A percentile compares a stretch with the other conserved stretches of the same genome.
phyloP scores from a whole-genome alignment of 2,329 filamentous ascomycete species.

The Neoscytalidium dimidiatum region DNA sequence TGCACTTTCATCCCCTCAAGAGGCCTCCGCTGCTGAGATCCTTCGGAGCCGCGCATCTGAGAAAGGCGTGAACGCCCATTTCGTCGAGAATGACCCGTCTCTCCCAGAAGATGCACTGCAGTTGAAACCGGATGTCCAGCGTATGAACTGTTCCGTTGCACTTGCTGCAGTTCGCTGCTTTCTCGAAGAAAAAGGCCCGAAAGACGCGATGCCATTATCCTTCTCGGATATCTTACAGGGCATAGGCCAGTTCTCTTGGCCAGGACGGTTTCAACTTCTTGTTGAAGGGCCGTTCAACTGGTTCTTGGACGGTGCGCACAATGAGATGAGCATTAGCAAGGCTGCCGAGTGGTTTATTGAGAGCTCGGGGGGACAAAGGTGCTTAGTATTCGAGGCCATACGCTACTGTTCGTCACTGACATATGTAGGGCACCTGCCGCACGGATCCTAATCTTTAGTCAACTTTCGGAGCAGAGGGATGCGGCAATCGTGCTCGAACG shows the following conservation, averaged over 20 bases:
- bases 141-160: slow-evolving; percentile 23
- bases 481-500: not conserved
- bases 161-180: slow-evolving; percentile 18
- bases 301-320: slow-evolving; percentile 26
- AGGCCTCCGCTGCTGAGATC: slow-evolving; percentile 16
- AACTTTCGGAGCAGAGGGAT: not conserved
- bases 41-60: slow-evolving; percentile 22
- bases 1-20: slow-evolving; percentile 20
- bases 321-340: slow-evolving; percentile 22
- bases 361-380: not conserved
- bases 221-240: not conserved
- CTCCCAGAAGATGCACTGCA: not conserved
- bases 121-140: slow-evolving; percentile 22
- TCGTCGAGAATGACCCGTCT: not conserved
- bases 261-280: slow-evolving; percentile 23
- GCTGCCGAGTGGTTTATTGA: slow-evolving; percentile 23
- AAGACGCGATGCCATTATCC: not conserved
- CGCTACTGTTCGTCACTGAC: not conserved
- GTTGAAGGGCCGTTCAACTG: slow-evolving; percentile 9
- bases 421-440: not conserved
- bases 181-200: not conserved
- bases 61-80: slow-evolving; percentile 14
- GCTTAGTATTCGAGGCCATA: not conserved
- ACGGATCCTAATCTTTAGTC: not conserved
- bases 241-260: slow-evolving; percentile 20